These are phyloP conservation scores for Barnettozyma salicaria DNA, from an alignment of 805 yeast species.

Conservation along the genomic window DNA sequence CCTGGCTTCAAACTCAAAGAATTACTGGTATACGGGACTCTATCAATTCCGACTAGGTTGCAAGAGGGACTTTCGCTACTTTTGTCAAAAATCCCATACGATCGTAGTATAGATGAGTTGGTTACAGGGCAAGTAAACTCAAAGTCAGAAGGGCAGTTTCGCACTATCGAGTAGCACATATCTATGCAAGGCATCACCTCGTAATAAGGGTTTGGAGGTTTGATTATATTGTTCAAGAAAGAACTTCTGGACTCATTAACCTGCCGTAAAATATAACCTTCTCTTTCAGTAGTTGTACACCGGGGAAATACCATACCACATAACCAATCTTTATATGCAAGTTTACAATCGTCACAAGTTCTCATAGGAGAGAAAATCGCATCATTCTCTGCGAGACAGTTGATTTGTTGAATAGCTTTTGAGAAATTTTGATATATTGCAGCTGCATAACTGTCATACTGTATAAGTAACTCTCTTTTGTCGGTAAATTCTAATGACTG, in stretches of 20 bases:
- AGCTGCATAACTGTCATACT: slow-evolving; percentile 63
- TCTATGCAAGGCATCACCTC: slow-evolving; percentile 86
- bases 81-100: slow-evolving; percentile 26
- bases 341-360: slow-evolving; percentile 66
- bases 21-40: too few relatives aligned
- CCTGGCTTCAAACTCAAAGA: too few relatives aligned
- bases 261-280: slow-evolving; percentile 42
- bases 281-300: slow-evolving; percentile 50
- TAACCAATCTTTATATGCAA: slow-evolving; percentile 77
- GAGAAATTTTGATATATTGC: slow-evolving; percentile 58
- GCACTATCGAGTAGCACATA: slow-evolving; percentile 69
- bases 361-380: slow-evolving; percentile 68
- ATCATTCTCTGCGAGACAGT: slow-evolving; percentile 66
- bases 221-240: slow-evolving; percentile 47
- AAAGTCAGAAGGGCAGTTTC: slow-evolving; percentile 77
- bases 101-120: slow-evolving; percentile 20
- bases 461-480: slow-evolving; percentile 30
- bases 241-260: slow-evolving; percentile 52
- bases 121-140: slow-evolving; percentile 65
- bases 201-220: slow-evolving; percentile 53
- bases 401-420: slow-evolving; percentile 65
- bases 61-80: slow-evolving; percentile 31
- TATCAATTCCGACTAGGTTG: slow-evolving; percentile 33
- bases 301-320: slow-evolving; percentile 87
- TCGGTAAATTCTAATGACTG: slow-evolving; percentile 32